Percentiles rank a stretch among this genome's conserved stretches.
Evolutionary conservation across 2,329 filamentous ascomycete genomes (phyloP).

Genomic region (Neocatenulostroma microsporum): DNA sequence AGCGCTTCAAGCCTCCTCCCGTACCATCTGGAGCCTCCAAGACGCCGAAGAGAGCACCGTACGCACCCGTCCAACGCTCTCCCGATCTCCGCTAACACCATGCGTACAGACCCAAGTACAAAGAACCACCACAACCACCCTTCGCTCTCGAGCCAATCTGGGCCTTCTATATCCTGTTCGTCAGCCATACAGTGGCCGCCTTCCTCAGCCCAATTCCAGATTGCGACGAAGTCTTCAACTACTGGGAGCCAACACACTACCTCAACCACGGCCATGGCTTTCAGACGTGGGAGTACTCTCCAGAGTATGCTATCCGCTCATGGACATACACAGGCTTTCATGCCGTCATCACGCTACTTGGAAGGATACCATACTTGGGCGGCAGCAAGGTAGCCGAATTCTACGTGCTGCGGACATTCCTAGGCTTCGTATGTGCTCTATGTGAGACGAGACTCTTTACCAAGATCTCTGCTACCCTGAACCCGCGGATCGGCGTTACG

Average conservation of each 20-base stretch:
- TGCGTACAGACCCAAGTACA: neutral
- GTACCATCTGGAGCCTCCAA: neutral
- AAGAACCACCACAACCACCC: constrained; percentile 6
- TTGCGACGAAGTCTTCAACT: constrained; percentile 98
- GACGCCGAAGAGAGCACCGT: neutral
- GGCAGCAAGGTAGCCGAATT: constrained; percentile 57
- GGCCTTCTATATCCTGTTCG: constrained; percentile 73
- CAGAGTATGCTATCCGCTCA: constrained; percentile 86
- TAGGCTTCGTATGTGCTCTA: constrained; percentile 69
- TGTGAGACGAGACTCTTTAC: constrained; percentile 78
- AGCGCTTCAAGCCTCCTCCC: constrained; percentile 9
- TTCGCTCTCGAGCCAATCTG: constrained; percentile 52
- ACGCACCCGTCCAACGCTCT: neutral
- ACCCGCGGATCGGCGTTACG: constrained; percentile 74
- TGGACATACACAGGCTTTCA: constrained; percentile 86
- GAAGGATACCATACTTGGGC: constrained; percentile 49
- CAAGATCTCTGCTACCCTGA: constrained; percentile 66
- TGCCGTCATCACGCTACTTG: constrained; percentile 60
- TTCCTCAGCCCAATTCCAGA: constrained; percentile 87
- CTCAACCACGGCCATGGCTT: constrained; percentile 85
- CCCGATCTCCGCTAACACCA: constrained; percentile 1
- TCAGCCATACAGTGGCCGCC: constrained; percentile 67
- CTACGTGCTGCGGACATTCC: constrained; percentile 69
- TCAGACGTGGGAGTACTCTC: constrained; percentile 98
- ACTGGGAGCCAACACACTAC: constrained; percentile 97